phyloP scores from a whole-genome alignment of 495 filamentous ascomycete species.

The Penicillium arizonense region DNA sequence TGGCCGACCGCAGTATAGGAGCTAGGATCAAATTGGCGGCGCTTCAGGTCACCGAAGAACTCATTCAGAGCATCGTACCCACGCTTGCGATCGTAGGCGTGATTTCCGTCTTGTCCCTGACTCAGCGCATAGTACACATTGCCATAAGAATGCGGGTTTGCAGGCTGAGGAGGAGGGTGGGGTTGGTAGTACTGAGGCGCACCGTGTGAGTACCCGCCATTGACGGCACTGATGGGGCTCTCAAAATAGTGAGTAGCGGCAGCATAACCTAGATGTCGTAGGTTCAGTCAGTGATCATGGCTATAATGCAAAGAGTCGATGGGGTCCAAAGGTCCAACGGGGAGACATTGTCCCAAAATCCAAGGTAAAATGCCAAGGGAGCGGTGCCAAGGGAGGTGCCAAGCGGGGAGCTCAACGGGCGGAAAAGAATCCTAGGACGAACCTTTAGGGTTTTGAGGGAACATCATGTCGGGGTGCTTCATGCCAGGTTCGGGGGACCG shows the following conservation, averaged over 20 bases:
- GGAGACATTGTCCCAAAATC: no score
- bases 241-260: constrained; percentile 47
- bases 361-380: no score
- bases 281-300: neutral
- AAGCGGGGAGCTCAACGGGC: neutral
- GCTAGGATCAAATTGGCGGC: constrained; percentile 78
- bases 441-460: constrained; percentile 45
- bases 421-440: constrained; percentile 5
- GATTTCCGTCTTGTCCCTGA: constrained; percentile 48
- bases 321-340: no score
- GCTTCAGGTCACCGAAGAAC: constrained; percentile 90
- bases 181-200: constrained; percentile 59
- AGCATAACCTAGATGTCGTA: constrained; percentile 31
- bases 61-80: constrained; percentile 86
- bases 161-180: constrained; percentile 47
- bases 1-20: constrained; percentile 82
- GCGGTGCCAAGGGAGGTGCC: neutral
- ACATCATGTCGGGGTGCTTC: constrained; percentile 51
- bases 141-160: constrained; percentile 59
- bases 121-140: constrained; percentile 69
- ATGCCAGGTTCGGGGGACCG: constrained; percentile 68
- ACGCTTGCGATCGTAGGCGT: constrained; percentile 69
- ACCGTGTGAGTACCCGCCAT: constrained; percentile 46
- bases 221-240: constrained; percentile 38
- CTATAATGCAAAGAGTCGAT: no score